Evolutionary conservation across 352 stramenopile genomes (phyloP), one percentile per base, ranked within the genome.

Genomic region (Pythium sp.): DNA sequence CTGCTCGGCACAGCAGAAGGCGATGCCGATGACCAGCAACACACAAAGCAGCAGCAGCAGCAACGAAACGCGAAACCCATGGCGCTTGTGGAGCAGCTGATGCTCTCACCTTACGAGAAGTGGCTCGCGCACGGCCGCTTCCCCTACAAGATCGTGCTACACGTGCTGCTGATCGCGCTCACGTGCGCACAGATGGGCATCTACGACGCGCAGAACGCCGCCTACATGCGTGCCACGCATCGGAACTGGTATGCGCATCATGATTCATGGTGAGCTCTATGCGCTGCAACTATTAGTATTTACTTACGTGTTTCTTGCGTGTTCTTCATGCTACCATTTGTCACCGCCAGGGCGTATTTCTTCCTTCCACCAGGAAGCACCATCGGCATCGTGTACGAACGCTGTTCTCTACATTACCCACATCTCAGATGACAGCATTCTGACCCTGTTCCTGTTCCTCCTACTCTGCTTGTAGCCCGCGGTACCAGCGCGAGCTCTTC

Each of bases 51-150:
- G 51, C 41, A 28, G 20, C 64, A 22, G 28, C 41, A 28, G 20
- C 64, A 22, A 22, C 46, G 32, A 24, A 20, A 4, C 18, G n/a
- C 28, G 8, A 56, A 24, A 22, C 58, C 32, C 1, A 89, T 90
- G 82, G 77, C 71, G 2, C 64, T 70, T 20, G 67, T 87, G 36
- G 85, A 92, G 72, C 71, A 75, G 28, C 65, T 92, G 38, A 61
- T 89, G 72, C 77, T 96, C 15, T 94, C 89, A n/a, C 85, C 86
- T 22, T 92, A 83, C 77, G 87, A 93, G 64, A 95, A 94, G 58
- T 96, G 87, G 87, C 30, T 63, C 24, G 26, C 51, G 18, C 78
- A 94, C 70, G 71, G 84, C 18, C 84, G 85, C 56, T 91, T 97
- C 68, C 91, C 90, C 5, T 93, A 79, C 76, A 97, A 97, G 73